Evolutionary conservation across 345 rosid genomes (phyloP), one percentile per base, ranked within the genome.

Genomic region (Gossypium thurberi): DNA sequence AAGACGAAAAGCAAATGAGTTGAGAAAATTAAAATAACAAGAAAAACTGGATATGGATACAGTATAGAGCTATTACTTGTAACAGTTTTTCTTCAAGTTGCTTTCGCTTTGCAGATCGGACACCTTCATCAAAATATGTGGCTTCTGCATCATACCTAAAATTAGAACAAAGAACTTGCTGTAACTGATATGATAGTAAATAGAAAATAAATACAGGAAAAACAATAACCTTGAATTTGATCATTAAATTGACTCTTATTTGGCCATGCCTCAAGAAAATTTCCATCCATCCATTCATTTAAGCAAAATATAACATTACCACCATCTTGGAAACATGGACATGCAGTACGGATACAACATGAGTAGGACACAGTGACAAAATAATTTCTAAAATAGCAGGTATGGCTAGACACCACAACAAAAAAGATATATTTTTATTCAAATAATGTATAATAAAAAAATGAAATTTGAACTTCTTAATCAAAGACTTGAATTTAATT

Each of bases 61-160:
- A 44, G 44, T 53, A 64, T 10, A 76, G 43, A 69, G 63, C 70
- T 72, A 84, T 86, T 88, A 96, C 99, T 74, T 88, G 98, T 42
- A 96, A 88, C 75, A 96, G 77, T 84, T 90, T 96, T 70, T 91
- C 98, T 86, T 93, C 88, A 80, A 96, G 97, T 79, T 90, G 93
- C 77, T 88, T 86, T 61, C 87, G 76, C 86, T 96, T 96, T 21
- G 94, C 78, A 57, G 91, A 79, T 87, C 98, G 87, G 65, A 95
- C 99, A 80, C 91, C 87, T 83, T 93, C 98, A 17, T 93, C 98
- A 74, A 95, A 95, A 82, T 88, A 95, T 66, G 81, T 75, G 70
- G 92, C 98, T 80, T 95, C 98, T 8, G 75, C 82, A 17, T 91
- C 97, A 73, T 95, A 95, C 81, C 99, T 95, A 72, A 10, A 73